These are phyloP conservation scores for Colletotrichum tamarilloi DNA, from an alignment of 2,329 filamentous ascomycete genomes.

Conservation along the genomic window DNA sequence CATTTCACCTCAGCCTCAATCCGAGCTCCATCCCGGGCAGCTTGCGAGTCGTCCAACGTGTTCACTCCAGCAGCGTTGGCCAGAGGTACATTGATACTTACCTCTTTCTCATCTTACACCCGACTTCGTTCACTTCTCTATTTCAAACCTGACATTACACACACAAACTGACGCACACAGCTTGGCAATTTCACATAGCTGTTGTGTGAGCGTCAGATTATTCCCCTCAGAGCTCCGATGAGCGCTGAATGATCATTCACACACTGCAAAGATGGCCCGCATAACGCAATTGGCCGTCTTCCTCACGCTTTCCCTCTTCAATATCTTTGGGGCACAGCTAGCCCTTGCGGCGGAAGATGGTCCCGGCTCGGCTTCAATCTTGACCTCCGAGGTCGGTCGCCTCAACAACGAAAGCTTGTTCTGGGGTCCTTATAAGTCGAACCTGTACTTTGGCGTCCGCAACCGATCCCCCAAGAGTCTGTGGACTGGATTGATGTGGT, in stretches of 20 bases:
- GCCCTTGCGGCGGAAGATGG: slow-evolving; percentile 32
- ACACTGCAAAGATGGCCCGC: slow-evolving; percentile 38
- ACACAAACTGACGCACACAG: not conserved
- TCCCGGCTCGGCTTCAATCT: slow-evolving; percentile 45
- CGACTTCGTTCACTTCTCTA: not conserved
- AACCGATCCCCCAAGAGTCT: slow-evolving; percentile 85
- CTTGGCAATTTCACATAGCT: not conserved
- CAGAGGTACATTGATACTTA: slow-evolving; percentile 23
- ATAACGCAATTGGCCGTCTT: slow-evolving; percentile 42
- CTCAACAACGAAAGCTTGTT: slow-evolving; percentile 84
- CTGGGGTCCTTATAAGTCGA: slow-evolving; percentile 96
- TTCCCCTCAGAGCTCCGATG: slow-evolving; percentile 27
- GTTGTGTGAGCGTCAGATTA: slow-evolving; percentile 21
- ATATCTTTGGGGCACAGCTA: slow-evolving; percentile 38
- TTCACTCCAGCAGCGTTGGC: slow-evolving; percentile 25
- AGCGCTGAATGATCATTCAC: slow-evolving; percentile 16
- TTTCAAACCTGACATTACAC: slow-evolving; percentile 1
- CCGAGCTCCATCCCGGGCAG: slow-evolving; percentile 21
- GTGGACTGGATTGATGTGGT: slow-evolving; percentile 88
- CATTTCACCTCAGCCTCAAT: slow-evolving; percentile 25
- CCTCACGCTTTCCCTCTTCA: slow-evolving; percentile 39
- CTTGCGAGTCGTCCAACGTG: slow-evolving; percentile 30
- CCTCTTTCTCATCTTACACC: slow-evolving; percentile 10
- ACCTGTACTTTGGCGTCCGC: slow-evolving; percentile 92
- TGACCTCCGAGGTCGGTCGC: slow-evolving; percentile 61